Percentiles rank a stretch among this genome's conserved stretches.
Conservation (phyloP, 2,329 filamentous ascomycete species). For the Neonectria punicea region DNA sequence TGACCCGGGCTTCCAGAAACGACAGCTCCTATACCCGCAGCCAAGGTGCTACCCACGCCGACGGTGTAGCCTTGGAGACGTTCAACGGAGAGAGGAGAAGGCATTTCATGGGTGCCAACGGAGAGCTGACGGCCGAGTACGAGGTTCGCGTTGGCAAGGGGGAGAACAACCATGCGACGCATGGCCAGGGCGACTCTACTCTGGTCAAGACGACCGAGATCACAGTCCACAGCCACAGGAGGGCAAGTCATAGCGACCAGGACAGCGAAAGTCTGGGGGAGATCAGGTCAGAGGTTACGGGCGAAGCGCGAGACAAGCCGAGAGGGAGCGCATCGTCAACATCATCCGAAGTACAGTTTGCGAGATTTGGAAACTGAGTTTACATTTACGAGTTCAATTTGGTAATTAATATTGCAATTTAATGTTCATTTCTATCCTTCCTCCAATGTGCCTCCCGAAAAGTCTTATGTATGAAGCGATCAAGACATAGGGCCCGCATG, state of each 20-base stretch:
- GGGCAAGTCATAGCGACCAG: conserved; percentile 8
- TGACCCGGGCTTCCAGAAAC: conserved; percentile 30
- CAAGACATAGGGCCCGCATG: too few species aligned
- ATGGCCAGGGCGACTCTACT: conserved; percentile 13
- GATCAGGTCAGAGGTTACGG: not conserved
- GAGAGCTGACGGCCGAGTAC: conserved; percentile 26
- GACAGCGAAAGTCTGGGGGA: conserved; percentile 20
- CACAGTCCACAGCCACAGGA: conserved; percentile 26
- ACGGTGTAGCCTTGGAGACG: conserved; percentile 33
- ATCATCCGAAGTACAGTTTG: conserved; percentile 38
- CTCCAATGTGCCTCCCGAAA: not conserved
- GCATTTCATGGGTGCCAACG: conserved; percentile 18
- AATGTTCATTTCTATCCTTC: not conserved
- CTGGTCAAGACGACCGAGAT: conserved; percentile 36
- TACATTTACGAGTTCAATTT: not conserved
- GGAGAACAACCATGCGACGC: not conserved
- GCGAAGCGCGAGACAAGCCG: conserved; percentile 5
- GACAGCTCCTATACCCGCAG: conserved; percentile 37
- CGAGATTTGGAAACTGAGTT: conserved; percentile 21
- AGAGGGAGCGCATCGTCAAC: conserved; percentile 32
- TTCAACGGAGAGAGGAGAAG: conserved; percentile 29
- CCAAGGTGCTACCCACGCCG: conserved; percentile 15
- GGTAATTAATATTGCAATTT: not conserved
- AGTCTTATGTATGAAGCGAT: not conserved
- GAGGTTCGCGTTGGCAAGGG: conserved; percentile 37